phyloP scores from a whole-genome alignment of 1,284 basidiomycete species.

The Tilletia walkeri region DNA sequence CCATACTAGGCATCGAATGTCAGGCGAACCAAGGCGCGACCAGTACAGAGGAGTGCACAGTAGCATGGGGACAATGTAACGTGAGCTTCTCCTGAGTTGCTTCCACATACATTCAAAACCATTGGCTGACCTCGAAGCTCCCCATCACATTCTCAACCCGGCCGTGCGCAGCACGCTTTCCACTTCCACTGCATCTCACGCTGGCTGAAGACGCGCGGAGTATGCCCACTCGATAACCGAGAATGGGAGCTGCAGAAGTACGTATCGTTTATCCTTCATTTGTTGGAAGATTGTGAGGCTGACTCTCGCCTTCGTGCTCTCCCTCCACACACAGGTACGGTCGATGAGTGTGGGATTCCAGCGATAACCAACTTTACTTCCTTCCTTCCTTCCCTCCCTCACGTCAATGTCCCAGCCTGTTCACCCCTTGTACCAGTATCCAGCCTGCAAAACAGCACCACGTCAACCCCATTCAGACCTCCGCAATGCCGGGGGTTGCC shows the following conservation, averaged over 20 bases:
- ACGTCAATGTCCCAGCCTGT: not conserved
- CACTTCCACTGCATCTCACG: conserved; percentile 99
- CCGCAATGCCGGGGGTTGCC: no score
- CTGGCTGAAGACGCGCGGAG: conserved; percentile 98
- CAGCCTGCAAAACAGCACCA: no score
- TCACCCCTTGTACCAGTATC: not conserved
- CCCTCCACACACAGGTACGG: not conserved
- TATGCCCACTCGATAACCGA: conserved; percentile 95
- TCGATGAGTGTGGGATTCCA: not conserved
- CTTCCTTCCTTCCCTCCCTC: not conserved
- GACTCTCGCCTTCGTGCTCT: not conserved
- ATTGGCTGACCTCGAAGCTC: not conserved
- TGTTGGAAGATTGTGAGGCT: not conserved
- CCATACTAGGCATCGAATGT: conserved; percentile 85
- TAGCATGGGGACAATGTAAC: conserved; percentile 99
- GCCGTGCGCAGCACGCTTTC: conserved; percentile 79
- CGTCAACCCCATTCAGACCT: no score
- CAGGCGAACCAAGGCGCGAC: conserved; percentile 98
- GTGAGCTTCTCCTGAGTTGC: conserved; percentile 61
- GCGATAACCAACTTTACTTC: no score
- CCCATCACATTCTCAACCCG: not conserved
- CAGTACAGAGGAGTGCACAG: conserved; percentile 94
- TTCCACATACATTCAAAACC: not conserved
- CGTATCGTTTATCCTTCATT: conserved; percentile 48
- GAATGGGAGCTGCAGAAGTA: conserved; percentile 85